Percentiles rank a stretch among this genome's conserved stretches.
phyloP scores from a whole-genome alignment of 441 rosid genomes.

The Adansonia grandidieri region DNA sequence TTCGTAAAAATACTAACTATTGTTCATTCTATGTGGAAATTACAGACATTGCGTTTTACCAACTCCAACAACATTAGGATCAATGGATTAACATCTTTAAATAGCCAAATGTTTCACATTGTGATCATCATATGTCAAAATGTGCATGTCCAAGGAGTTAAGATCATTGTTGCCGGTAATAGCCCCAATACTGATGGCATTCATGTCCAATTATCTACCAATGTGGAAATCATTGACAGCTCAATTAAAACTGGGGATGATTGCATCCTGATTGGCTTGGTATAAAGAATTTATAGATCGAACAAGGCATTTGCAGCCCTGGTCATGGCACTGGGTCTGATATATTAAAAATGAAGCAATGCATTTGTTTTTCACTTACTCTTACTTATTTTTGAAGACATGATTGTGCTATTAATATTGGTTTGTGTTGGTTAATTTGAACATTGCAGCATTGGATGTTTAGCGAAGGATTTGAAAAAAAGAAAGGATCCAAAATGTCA shows the following conservation, averaged over 20 bases:
- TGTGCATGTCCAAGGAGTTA: slow-evolving; percentile 39
- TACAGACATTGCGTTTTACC: slow-evolving; percentile 40
- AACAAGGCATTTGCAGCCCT: slow-evolving; percentile 47
- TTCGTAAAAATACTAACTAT: background rate
- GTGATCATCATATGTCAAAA: slow-evolving; percentile 45
- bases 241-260: slow-evolving; percentile 52
- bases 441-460: slow-evolving; percentile 43
- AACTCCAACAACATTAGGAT: slow-evolving; percentile 42
- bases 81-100: slow-evolving; percentile 43
- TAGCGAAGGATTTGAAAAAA: slow-evolving; percentile 43
- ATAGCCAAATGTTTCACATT: slow-evolving; percentile 52
- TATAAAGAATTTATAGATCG: slow-evolving; percentile 44
- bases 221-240: slow-evolving; percentile 38
- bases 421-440: background rate
- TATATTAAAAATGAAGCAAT: background rate
- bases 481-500: slow-evolving; percentile 63
- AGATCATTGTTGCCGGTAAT: slow-evolving; percentile 34
- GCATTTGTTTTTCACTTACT: background rate
- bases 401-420: background rate
- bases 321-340: slow-evolving; percentile 57
- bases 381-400: background rate
- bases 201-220: slow-evolving; percentile 41
- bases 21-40: too few species aligned
- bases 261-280: slow-evolving; percentile 36
- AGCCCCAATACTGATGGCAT: slow-evolving; percentile 58